Evolutionary conservation across 352 stramenopile genomes (phyloP), one percentile per base, ranked within the genome.

Genomic region (Globisporangium spinosum): DNA sequence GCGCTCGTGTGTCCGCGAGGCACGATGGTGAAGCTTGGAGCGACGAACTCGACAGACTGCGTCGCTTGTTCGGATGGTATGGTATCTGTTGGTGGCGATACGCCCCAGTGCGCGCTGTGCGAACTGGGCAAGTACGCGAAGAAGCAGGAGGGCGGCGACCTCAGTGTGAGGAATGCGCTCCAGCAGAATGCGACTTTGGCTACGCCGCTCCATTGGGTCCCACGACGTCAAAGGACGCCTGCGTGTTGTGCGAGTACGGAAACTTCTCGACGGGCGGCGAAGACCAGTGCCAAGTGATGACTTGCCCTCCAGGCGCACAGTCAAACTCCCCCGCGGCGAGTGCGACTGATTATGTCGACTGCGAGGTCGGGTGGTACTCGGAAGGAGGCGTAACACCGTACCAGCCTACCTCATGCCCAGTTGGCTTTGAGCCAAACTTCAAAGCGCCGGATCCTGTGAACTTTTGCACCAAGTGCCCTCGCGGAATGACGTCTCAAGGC

Each of bases 331-430:
- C 73, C 0, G 72, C 75, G 0, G 63, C 53, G 12, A 75, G 65
- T 43, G 65, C 53, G 1, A 65, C 55, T 12, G 73, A 85, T 65
- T 85, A 75, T 47, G 29, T 34, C 2, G 45, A 45, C 3, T 86
- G 78, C 49, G 62, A 54, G 9, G 25, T 82, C 9, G 78, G 78
- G 15, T 74, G 53, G 34, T 86, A 70, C 74, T 80, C 76, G 10
- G 27, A 58, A 2, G 78, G 78, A 12, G 78, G 78, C 27, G 56
- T 70, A 3, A 12, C 27, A 0, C 12, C 38, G 20, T 86, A 76
- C 35, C 45, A 73, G 53, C 53, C 62, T 0, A 82, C 73, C 23
- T 43, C 40, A 34, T 84, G 76, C 58, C 70, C 67, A 5, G 61
- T 65, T 2, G 76, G 76, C 47, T 76, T 53, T 3, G 70, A 82